These are phyloP conservation scores for Geranomyces michiganensis DNA, from an alignment of 192 early-diverging fungal species.

Conservation along the genomic window DNA sequence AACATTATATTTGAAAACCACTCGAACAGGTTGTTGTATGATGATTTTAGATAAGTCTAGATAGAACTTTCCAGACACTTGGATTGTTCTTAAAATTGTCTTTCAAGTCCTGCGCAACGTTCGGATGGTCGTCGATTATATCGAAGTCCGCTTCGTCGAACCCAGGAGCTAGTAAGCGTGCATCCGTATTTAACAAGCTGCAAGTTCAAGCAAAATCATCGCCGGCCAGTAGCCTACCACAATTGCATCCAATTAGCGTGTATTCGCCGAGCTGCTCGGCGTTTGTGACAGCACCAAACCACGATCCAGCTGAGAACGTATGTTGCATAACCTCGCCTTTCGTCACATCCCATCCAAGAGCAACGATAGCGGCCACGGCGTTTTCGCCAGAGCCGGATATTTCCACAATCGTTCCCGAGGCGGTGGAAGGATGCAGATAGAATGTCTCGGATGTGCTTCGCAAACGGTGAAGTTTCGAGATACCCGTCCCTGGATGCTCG, in stretches of 20 bases:
- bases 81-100: background rate
- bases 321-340: conserved; percentile 3
- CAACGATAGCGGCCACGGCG: background rate
- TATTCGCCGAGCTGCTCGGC: background rate
- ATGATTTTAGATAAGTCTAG: conserved; percentile 8
- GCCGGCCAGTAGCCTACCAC: background rate
- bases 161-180: background rate
- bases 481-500: background rate
- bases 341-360: background rate
- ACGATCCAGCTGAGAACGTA: background rate
- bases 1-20: too few species aligned
- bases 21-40: too few species aligned
- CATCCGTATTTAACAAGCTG: too few species aligned
- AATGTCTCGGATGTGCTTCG: conserved; percentile 6
- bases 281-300: conserved; percentile 7
- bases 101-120: background rate
- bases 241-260: conserved; percentile 8
- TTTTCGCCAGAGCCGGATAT: background rate
- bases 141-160: conserved; percentile 5
- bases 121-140: background rate
- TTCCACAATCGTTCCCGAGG: background rate
- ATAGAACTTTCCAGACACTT: background rate
- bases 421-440: conserved; percentile 15
- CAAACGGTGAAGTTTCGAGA: conserved; percentile 2
- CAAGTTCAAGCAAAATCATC: background rate